Evolutionary conservation across 805 yeast genomes (phyloP).

Genomic region (Pichia ethanolica): DNA sequence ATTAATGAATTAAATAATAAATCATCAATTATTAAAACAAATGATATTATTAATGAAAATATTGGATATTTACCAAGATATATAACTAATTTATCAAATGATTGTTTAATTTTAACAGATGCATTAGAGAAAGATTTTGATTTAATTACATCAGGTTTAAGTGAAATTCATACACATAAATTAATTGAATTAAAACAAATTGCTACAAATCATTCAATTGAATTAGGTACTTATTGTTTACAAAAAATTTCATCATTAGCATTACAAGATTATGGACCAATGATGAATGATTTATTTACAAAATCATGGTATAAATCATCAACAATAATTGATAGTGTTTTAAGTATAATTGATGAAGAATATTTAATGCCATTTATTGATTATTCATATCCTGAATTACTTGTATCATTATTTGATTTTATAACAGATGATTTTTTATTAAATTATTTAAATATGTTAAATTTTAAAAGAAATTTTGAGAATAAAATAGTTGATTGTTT

Average conservation of each 20-base stretch:
- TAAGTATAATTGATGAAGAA: constrained; percentile 20
- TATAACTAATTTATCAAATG: constrained; percentile 25
- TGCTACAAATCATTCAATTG: constrained; percentile 19
- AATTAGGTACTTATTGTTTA: constrained; percentile 23
- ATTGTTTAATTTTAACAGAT: constrained; percentile 25
- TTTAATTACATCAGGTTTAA: constrained; percentile 16
- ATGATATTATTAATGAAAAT: constrained; percentile 1
- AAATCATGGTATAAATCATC: constrained; percentile 26
- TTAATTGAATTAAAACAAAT: constrained; percentile 11
- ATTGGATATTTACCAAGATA: constrained; percentile 26
- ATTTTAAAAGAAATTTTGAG: constrained; percentile 20
- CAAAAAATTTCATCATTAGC: constrained; percentile 20
- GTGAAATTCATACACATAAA: constrained; percentile 19
- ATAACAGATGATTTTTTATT: constrained; percentile 34
- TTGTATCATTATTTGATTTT: constrained; percentile 24
- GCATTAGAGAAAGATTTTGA: constrained; percentile 21
- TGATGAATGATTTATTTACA: constrained; percentile 19
- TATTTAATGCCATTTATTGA: constrained; percentile 25
- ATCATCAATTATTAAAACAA: background rate
- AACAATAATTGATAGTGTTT: constrained; percentile 19
- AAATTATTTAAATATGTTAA: constrained; percentile 24
- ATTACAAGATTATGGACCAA: constrained; percentile 19
- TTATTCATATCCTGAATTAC: constrained; percentile 24
- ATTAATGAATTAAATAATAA: background rate
- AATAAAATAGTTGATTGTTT: constrained; percentile 38